phyloP scores from a whole-genome alignment of 805 yeast genomes.

The Blastobotrys americana region DNA sequence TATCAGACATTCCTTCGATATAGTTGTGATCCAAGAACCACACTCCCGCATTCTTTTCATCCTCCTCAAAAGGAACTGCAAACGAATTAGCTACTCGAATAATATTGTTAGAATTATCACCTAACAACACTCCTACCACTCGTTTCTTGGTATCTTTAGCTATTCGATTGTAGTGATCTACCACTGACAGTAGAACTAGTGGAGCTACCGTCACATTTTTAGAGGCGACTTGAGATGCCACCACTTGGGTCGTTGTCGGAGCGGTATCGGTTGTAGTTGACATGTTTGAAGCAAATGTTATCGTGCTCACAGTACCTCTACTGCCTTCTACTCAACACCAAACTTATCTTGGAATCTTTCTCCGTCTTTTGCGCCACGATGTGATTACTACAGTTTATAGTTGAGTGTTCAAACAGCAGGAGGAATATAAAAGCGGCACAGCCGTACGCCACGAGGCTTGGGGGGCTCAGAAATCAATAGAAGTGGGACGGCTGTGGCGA shows the following conservation, averaged over 20 bases:
- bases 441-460: background rate
- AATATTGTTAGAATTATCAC: conserved; percentile 52
- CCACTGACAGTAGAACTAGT: conserved; percentile 83
- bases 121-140: conserved; percentile 90
- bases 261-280: background rate
- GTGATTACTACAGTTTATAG: too few relatives aligned
- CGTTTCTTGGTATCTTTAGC: conserved; percentile 69
- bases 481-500: too few relatives aligned
- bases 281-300: too few relatives aligned
- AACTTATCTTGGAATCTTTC: too few relatives aligned
- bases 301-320: too few relatives aligned
- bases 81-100: conserved; percentile 84
- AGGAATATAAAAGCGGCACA: background rate
- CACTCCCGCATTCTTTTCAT: conserved; percentile 79
- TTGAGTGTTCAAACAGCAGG: too few relatives aligned
- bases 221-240: conserved; percentile 6
- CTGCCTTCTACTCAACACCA: too few relatives aligned
- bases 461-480: too few relatives aligned
- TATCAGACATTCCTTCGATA: conserved; percentile 92
- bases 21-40: conserved; percentile 98
- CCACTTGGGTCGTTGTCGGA: background rate
- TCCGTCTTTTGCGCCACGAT: too few relatives aligned
- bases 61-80: conserved; percentile 98
- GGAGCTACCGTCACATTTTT: conserved; percentile 85
- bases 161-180: conserved; percentile 89